These are phyloP conservation scores for Dioscorea zingiberensis DNA, from an alignment of 106 monocot genomes.

Conservation along the genomic window DNA sequence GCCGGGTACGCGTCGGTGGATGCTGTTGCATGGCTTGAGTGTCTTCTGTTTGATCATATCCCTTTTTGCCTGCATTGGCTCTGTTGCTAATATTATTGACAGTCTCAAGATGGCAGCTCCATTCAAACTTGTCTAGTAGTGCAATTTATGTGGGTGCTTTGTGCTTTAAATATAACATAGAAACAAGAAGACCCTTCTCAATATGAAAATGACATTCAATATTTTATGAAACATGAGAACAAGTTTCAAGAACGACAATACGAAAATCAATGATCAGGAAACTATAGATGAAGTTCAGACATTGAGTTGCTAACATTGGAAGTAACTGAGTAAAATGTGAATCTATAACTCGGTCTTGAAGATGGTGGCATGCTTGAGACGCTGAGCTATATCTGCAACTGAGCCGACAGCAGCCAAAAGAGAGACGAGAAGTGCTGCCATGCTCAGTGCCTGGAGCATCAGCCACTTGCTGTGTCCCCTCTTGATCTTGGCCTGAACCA, in stretches of 20 bases:
- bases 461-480: conserved; percentile 36
- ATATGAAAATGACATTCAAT: no score
- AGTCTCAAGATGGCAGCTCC: conserved; percentile 47
- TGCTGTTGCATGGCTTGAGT: conserved; percentile 44
- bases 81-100: conserved; percentile 49
- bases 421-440: conserved; percentile 37
- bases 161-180: no score
- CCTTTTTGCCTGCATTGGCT: conserved; percentile 39
- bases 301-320: no score
- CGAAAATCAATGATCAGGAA: no score
- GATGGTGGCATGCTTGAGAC: conserved; percentile 35
- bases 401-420: conserved; percentile 56
- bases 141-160: no score
- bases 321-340: no score
- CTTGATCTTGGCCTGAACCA: conserved; percentile 35
- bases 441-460: conserved; percentile 32
- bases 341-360: conserved; percentile 40
- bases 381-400: conserved; percentile 43
- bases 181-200: no score
- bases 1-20: conserved; percentile 34
- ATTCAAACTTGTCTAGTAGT: conserved; percentile 28
- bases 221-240: no score
- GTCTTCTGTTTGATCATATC: conserved; percentile 48
- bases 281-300: no score
- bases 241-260: no score